Base-by-base conservation (phyloP, 2,329 filamentous ascomycete species). In the Cladorrhinum sp. region DNA sequence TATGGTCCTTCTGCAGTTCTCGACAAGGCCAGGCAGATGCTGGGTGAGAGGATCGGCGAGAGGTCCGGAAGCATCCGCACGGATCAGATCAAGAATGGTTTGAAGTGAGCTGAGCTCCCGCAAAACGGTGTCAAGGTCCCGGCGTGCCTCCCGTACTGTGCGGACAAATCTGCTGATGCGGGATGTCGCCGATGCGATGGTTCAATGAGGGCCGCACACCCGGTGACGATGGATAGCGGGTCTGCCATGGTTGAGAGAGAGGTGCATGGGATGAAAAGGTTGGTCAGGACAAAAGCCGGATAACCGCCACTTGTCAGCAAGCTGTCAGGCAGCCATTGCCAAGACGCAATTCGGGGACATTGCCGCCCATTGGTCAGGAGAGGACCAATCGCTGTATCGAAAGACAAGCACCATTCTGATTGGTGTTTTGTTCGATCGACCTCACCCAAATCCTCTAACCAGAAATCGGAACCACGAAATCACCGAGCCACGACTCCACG, bases 211-310 rank as follows among this genome's bases (percentile, higher is more conserved):
- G 9, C 55, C 9, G 51, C 55, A 42, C 55, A 57, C 21, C 55
- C 49, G 55, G 55, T 48, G 39, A 30, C 55, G 26, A 57, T 57
- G n/a, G 55, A 57, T 18, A 57, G 48, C 21, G 55, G 55, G 28
- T 57, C 55, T 10, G 55, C 55, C 55, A 57, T 57, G 5, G 4
- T 46, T 8, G 6, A 18, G 6, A 16, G 42, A n/a, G n/a, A n/a
- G n/a, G n/a, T n/a, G n/a, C n/a, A n/a, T n/a, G n/a, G n/a, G n/a
- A n/a, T n/a, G n/a, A n/a, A n/a, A n/a, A n/a, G n/a, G n/a, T n/a
- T n/a, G n/a, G n/a, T n/a, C 9, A 36, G 14, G 12, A 36, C 7
- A 16, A 36, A 28, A 28, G 4, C 26, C 26, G n/a, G n/a, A n/a
- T n/a, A n/a, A n/a, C n/a, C 9, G 4, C 26, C 4, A 28, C 4